phyloP scores from a whole-genome alignment of 768 basidiomycete genomes.

The Collybia sordida region DNA sequence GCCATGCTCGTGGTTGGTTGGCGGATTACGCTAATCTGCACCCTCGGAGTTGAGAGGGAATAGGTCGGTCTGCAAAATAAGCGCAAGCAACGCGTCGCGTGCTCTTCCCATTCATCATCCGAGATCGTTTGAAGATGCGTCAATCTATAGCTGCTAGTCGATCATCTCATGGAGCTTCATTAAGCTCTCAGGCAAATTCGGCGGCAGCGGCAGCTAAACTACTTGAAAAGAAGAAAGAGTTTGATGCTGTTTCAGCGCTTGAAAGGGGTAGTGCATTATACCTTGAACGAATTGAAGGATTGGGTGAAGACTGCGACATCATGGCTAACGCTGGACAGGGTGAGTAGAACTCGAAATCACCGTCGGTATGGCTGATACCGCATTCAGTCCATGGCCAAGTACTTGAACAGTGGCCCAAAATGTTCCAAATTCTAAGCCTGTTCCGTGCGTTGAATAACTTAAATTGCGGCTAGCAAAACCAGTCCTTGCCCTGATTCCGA shows the following conservation, averaged over 20 bases:
- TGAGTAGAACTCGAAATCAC: conserved; percentile 19
- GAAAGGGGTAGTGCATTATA: conserved; percentile 64
- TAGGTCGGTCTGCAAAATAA: conserved; percentile 4
- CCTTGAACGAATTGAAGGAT: conserved; percentile 63
- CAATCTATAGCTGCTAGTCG: conserved; percentile 54
- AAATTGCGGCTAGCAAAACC: background rate
- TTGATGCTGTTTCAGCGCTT: conserved; percentile 70
- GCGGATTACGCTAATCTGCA: too few relatives aligned
- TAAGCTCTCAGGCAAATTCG: conserved; percentile 37
- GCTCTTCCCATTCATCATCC: background rate
- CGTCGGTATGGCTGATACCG: background rate
- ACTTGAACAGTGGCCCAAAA: conserved; percentile 77
- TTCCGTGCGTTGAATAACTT: conserved; percentile 55
- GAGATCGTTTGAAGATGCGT: conserved; percentile 37
- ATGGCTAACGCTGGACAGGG: conserved; percentile 80
- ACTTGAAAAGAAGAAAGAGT: conserved; percentile 79
- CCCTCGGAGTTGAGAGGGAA: conserved; percentile 6
- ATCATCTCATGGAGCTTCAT: conserved; percentile 43
- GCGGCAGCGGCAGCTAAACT: conserved; percentile 56
- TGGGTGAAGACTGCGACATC: conserved; percentile 70
- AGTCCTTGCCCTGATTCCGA: background rate
- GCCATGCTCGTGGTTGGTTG: too few relatives aligned
- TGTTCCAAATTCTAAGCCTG: conserved; percentile 73
- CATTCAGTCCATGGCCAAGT: conserved; percentile 71
- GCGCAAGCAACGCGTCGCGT: conserved; percentile 18